phyloP scores from a whole-genome alignment of 306 rosid species.

The Vigna angularis region DNA sequence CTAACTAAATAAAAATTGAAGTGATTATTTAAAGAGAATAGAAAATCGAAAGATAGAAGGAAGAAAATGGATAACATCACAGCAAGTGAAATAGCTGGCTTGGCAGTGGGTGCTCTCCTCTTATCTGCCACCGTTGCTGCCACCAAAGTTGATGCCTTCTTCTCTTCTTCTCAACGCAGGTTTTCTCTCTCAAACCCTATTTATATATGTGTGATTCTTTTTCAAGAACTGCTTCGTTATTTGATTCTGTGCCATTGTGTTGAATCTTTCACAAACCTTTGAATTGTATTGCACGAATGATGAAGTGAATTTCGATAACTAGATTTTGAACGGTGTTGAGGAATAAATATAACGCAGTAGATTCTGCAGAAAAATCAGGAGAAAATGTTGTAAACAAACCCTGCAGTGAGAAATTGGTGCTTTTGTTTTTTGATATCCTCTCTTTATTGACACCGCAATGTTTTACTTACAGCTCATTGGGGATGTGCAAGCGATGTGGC shows the following conservation, averaged over 20 bases:
- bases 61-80: slow-evolving; percentile 74
- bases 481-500: slow-evolving; percentile 89
- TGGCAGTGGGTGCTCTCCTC: slow-evolving; percentile 80
- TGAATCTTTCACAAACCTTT: slow-evolving; percentile 11
- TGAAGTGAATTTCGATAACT: slow-evolving; percentile 19
- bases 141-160: slow-evolving; percentile 79
- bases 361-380: slow-evolving; percentile 17
- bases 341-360: neutral
- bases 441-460: slow-evolving; percentile 28
- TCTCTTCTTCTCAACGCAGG: slow-evolving; percentile 90
- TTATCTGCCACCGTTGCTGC: slow-evolving; percentile 87
- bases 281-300: neutral
- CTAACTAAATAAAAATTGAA: neutral
- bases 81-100: slow-evolving; percentile 85
- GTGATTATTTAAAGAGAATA: neutral
- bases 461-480: slow-evolving; percentile 66
- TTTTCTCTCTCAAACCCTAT: slow-evolving; percentile 5
- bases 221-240: neutral
- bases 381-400: slow-evolving; percentile 5
- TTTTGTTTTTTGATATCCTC: neutral
- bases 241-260: neutral
- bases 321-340: neutral
- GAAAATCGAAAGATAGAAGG: neutral
- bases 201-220: no score
- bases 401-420: neutral